Evolutionary conservation across 768 basidiomycete species (phyloP).

Genomic region (Russula foetens): DNA sequence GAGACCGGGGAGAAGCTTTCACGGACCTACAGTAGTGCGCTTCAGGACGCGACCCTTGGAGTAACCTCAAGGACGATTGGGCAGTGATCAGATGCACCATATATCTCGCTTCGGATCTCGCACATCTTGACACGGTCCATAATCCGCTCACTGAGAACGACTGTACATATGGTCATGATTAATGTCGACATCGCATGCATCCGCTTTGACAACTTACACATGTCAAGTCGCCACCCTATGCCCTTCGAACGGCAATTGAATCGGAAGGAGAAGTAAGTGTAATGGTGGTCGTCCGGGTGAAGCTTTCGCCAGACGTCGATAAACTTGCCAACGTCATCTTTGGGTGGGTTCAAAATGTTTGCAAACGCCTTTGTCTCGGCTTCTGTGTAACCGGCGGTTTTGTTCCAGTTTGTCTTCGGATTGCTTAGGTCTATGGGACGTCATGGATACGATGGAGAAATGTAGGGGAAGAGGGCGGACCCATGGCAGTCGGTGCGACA

Average conservation of each 20-base stretch:
- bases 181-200: background rate
- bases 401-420: constrained; percentile 76
- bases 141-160: constrained; percentile 68
- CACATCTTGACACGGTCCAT: constrained; percentile 62
- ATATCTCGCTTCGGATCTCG: constrained; percentile 79
- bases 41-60: background rate
- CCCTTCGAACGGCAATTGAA: constrained; percentile 76
- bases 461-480: constrained; percentile 27
- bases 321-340: constrained; percentile 36
- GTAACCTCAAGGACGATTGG: constrained; percentile 71
- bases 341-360: constrained; percentile 51
- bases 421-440: constrained; percentile 52
- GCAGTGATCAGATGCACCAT: constrained; percentile 82
- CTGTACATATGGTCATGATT: constrained; percentile 31
- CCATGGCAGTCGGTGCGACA: constrained; percentile 70
- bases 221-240: constrained; percentile 82
- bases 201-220: constrained; percentile 43
- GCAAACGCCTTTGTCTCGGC: constrained; percentile 71
- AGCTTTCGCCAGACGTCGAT: constrained; percentile 74
- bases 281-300: constrained; percentile 63
- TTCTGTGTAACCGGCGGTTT: constrained; percentile 78
- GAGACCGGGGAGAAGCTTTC: too few species aligned
- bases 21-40: background rate
- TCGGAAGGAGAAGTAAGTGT: constrained; percentile 79
- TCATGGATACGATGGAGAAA: background rate